Evolutionary conservation across 352 stramenopile genomes (phyloP).

Genomic region (Poterioochromonas sp.): DNA sequence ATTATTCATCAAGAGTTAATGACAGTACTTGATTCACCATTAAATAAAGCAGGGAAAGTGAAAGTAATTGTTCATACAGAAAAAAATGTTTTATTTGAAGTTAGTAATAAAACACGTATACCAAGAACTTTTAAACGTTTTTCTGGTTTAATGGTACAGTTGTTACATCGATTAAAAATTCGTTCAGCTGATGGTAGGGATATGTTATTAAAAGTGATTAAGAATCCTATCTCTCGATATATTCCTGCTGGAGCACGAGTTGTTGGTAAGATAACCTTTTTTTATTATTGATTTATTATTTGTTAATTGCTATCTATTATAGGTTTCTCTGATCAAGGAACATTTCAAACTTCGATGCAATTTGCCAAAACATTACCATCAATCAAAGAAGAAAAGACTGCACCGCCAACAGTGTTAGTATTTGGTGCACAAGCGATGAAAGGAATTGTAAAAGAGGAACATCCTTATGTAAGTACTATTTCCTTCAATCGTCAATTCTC

Average conservation of each 20-base stretch:
- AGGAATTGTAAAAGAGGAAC: constrained; percentile 90
- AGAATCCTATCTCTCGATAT: constrained; percentile 95
- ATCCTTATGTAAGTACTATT: constrained; percentile 44
- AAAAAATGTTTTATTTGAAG: constrained; percentile 94
- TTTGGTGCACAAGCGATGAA: constrained; percentile 93
- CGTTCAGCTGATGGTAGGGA: constrained; percentile 88
- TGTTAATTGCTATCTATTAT: constrained; percentile 35
- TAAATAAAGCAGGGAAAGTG: constrained; percentile 90
- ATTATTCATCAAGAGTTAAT: constrained; percentile 98
- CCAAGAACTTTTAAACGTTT: constrained; percentile 98
- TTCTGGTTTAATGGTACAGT: constrained; percentile 91
- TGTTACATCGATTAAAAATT: constrained; percentile 99
- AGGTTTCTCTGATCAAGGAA: constrained; percentile 81
- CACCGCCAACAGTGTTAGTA: constrained; percentile 94
- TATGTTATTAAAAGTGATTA: constrained; percentile 97
- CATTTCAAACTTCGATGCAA: constrained; percentile 83
- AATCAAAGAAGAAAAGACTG: too few species aligned
- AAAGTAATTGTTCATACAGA: constrained; percentile 88
- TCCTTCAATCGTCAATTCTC: constrained; percentile 18
- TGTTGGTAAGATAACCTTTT: constrained; percentile 58
- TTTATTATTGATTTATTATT: constrained; percentile 29
- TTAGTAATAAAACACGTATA: constrained; percentile 95
- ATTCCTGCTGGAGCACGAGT: constrained; percentile 85
- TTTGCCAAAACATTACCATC: constrained; percentile 79
- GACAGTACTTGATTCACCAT: constrained; percentile 91